These are phyloP conservation scores for Cubamyces sp. DNA, from an alignment of 768 basidiomycete genomes.

Conservation along the genomic window DNA sequence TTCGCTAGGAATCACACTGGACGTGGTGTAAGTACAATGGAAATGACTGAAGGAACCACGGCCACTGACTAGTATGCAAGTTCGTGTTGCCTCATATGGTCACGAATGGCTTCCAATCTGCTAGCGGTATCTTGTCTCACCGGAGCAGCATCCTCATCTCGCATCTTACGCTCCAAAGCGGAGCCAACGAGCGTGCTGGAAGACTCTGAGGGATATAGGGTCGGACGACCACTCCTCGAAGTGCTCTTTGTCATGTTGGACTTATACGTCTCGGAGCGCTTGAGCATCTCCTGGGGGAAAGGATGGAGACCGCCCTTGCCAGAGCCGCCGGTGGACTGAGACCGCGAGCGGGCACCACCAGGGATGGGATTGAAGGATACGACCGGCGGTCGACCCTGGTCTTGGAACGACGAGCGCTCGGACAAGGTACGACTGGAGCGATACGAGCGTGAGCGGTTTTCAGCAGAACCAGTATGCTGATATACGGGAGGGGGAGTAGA, in stretches of 20 bases:
- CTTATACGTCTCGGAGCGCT: conserved; percentile 29
- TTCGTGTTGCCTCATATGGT: conserved; percentile 66
- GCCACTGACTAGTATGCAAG: conserved; percentile 75
- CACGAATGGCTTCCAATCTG: conserved; percentile 63
- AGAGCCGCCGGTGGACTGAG: conserved; percentile 9
- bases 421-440: conserved; percentile 7
- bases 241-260: conserved; percentile 28
- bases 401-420: conserved; percentile 6
- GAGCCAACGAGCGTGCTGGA: conserved; percentile 77
- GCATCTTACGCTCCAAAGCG: conserved; percentile 69
- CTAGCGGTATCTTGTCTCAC: conserved; percentile 61
- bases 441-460: conserved; percentile 15
- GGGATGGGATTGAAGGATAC: conserved; percentile 15
- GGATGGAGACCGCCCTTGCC: conserved; percentile 12
- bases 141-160: conserved; percentile 57
- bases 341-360: conserved; percentile 4
- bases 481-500: conserved; percentile 32
- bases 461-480: conserved; percentile 21
- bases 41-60: not conserved
- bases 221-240: conserved; percentile 40
- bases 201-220: conserved; percentile 60
- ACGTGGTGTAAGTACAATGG: conserved; percentile 6
- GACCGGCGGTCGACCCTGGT: not conserved
- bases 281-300: conserved; percentile 14
- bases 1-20: conserved; percentile 74